Evolutionary conservation across 495 filamentous ascomycete genomes (phyloP).

Genomic region (Daldinia concentrica): DNA sequence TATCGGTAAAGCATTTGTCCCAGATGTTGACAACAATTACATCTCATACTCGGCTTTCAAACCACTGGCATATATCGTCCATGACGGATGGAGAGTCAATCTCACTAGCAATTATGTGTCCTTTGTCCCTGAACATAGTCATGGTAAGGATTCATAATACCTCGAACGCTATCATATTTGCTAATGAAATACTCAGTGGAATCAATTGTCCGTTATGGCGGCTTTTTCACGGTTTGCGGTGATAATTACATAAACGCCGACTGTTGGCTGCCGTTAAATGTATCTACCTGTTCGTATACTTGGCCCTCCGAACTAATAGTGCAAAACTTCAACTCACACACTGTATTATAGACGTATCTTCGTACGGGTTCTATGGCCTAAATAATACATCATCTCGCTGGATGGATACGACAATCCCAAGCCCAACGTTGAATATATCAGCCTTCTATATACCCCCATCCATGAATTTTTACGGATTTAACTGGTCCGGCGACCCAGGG

Average conservation of each 20-base stretch:
- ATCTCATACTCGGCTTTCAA: constrained; percentile 22
- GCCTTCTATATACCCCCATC: constrained; percentile 11
- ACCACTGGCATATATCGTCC: constrained; percentile 24
- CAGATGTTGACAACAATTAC: constrained; percentile 23
- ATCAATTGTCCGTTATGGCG: no score
- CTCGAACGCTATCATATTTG: not conserved
- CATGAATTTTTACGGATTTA: not conserved
- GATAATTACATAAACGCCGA: not conserved
- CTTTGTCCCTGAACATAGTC: not conserved
- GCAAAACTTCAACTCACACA: not conserved
- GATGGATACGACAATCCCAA: constrained; percentile 2
- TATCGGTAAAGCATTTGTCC: constrained; percentile 26
- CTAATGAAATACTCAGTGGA: not conserved
- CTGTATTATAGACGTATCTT: constrained; percentile 5
- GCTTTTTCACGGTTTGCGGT: not conserved
- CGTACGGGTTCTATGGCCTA: constrained; percentile 16
- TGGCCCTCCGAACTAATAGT: not conserved
- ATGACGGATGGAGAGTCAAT: constrained; percentile 38
- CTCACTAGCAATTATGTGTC: constrained; percentile 16
- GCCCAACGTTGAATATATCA: constrained; percentile 29
- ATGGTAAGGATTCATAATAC: not conserved
- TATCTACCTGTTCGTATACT: constrained; percentile 27
- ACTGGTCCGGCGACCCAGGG: constrained; percentile 3
- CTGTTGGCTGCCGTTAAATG: not conserved
- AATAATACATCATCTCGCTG: constrained; percentile 16